Evolutionary conservation across 192 early-diverging fungal genomes (phyloP).

Genomic region (Kickxella alabastrina): DNA sequence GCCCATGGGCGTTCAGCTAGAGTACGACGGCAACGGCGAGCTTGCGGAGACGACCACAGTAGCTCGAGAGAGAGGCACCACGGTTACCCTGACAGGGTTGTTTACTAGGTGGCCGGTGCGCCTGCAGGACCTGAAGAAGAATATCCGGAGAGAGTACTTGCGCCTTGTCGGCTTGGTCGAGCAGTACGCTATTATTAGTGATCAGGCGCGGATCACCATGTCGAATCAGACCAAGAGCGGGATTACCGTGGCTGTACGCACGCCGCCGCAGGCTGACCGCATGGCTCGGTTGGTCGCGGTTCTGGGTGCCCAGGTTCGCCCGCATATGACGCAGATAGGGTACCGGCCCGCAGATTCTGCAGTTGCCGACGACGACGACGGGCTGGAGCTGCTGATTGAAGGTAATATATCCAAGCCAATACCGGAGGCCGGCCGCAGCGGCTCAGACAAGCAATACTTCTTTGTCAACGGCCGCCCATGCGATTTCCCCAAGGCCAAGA

Average conservation of each 20-base stretch:
- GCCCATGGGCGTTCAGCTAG: slow-evolving; percentile 60
- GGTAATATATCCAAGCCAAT: slow-evolving; percentile 57
- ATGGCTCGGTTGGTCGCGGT: slow-evolving; percentile 60
- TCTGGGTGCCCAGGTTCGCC: slow-evolving; percentile 63
- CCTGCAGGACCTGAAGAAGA: slow-evolving; percentile 76
- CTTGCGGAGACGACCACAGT: slow-evolving; percentile 47
- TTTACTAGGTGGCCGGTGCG: slow-evolving; percentile 89
- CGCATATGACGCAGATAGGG: slow-evolving; percentile 15
- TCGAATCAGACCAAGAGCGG: slow-evolving; percentile 61
- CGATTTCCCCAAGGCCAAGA: slow-evolving; percentile 70
- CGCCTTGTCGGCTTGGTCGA: slow-evolving; percentile 76
- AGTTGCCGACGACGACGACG: neutral
- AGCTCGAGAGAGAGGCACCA: slow-evolving; percentile 73
- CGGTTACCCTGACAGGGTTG: slow-evolving; percentile 65
- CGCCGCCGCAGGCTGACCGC: slow-evolving; percentile 14
- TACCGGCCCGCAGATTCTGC: neutral
- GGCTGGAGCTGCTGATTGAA: neutral
- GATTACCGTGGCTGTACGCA: slow-evolving; percentile 4
- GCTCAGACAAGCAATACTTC: slow-evolving; percentile 77
- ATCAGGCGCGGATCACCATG: slow-evolving; percentile 62
- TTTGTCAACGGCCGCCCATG: slow-evolving; percentile 91
- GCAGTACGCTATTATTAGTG: slow-evolving; percentile 75
- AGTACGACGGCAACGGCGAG: slow-evolving; percentile 64
- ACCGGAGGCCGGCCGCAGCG: slow-evolving; percentile 67
- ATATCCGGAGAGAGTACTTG: slow-evolving; percentile 74